Base-by-base conservation (phyloP, 2,329 filamentous ascomycete genomes). In the Salinomyces thailandicus region DNA sequence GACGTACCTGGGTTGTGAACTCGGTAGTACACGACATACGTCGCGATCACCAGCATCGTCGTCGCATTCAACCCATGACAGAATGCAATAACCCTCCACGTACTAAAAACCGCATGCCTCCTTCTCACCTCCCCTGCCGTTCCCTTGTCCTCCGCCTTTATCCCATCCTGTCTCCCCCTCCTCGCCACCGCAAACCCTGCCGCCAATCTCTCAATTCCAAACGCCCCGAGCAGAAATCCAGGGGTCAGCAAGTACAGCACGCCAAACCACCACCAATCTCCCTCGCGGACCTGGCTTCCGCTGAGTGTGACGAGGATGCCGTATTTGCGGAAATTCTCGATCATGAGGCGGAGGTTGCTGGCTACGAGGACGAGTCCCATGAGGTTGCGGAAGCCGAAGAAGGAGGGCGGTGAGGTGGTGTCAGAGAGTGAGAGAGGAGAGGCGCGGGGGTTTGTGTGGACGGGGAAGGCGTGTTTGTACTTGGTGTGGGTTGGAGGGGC, bases 251-350 rank as follows among this genome's bases (percentile, higher is more conserved):
- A 75, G 61, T 91, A 95, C 35, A 96, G 75, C 9, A 81, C 68
- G 33, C 41, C 39, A 22, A 49, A 53, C 46, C 50, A 51, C 33
- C 37, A 39, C 51, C 51, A 52, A 32, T 55, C 52, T 19, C 35
- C 46, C 5, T 38, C 24, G 12, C 37, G 31, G 5, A 55, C 37
- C 15, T 43, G 41, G n/a, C 50, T 32, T 57, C 87, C 93, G 47
- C 76, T 77, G 42, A 98, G 68, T 56, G 89, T 95, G 47, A 98
- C 93, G 40, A 96, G 69, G 39, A 96, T 85, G 36, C 91, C 91
- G 57, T 98, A 98, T 72, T 95, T 95, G 68, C 89, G 84, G 49
- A 89, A 85, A 57, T 98, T 98, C 62, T 96, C 91, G 17, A 98
- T 86, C 66, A 96, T 85, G 53, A 98, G 71, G 46, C 91, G 79